A percentile compares a stretch with the other conserved stretches of the same genome.
Conservation (phyloP, 768 basidiomycete species). For the Cyathus striatus region DNA sequence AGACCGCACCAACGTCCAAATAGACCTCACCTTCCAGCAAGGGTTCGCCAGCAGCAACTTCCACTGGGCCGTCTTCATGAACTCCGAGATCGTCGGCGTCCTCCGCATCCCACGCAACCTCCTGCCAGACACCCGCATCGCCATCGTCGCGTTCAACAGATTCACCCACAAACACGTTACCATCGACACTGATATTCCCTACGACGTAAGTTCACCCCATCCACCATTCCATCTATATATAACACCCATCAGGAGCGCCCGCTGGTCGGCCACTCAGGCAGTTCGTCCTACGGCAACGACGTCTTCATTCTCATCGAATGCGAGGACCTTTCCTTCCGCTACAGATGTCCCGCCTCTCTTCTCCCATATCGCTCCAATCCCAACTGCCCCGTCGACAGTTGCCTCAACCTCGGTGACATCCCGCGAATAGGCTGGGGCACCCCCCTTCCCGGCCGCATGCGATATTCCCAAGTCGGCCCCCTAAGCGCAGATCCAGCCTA, state of each 20-base stretch:
- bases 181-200: conserved; percentile 15
- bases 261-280: conserved; percentile 13
- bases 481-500: conserved; percentile 14
- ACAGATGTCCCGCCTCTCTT: conserved; percentile 9
- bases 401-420: not conserved
- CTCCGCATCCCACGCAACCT: conserved; percentile 7
- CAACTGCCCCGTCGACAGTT: conserved; percentile 7
- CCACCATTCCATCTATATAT: not conserved
- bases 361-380: conserved; percentile 15
- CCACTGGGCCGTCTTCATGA: conserved; percentile 22
- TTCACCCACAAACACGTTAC: conserved; percentile 7
- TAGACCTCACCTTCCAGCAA: no score
- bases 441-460: not conserved
- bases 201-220: conserved; percentile 2
- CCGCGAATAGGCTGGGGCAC: not conserved
- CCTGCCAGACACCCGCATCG: conserved; percentile 3
- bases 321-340: conserved; percentile 5
- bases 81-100: conserved; percentile 18
- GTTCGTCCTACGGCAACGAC: conserved; percentile 12
- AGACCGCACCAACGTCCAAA: no score
- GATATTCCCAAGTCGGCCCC: conserved; percentile 7
- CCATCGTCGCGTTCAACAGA: conserved; percentile 15
- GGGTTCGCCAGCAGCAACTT: conserved; percentile 2
- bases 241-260: conserved; percentile 5
- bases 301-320: conserved; percentile 15